Percentiles rank a stretch among this genome's conserved stretches.
These are phyloP conservation scores for Pleurotus tuber-regium DNA, from an alignment of 768 basidiomycete genomes.

Conservation along the genomic window DNA sequence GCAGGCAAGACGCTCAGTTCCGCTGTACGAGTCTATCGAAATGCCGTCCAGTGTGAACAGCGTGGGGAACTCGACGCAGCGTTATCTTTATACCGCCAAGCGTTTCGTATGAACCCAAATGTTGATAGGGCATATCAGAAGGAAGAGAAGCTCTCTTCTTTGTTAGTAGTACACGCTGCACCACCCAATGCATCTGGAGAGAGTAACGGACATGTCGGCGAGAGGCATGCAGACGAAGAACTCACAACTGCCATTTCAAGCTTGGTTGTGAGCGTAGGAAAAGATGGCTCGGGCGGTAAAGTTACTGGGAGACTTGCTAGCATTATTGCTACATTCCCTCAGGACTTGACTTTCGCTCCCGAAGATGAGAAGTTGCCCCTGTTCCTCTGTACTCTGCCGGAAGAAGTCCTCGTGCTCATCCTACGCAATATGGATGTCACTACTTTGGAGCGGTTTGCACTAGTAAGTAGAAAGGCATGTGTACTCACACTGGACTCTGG, in stretches of 20 bases:
- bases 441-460: conserved; percentile 75
- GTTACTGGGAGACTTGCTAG: conserved; percentile 42
- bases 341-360: conserved; percentile 55
- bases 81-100: conserved; percentile 65
- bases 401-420: conserved; percentile 71
- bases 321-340: conserved; percentile 48
- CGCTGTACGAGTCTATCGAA: conserved; percentile 66
- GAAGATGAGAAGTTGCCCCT: conserved; percentile 63
- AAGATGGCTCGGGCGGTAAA: conserved; percentile 15
- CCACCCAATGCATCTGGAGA: conserved; percentile 15
- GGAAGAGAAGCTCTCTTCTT: conserved; percentile 46
- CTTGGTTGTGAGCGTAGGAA: conserved; percentile 18
- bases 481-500: conserved; percentile 64
- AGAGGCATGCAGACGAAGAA: conserved; percentile 21
- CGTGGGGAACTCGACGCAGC: conserved; percentile 74
- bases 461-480: conserved; percentile 71
- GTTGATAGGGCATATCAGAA: conserved; percentile 72
- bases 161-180: conserved; percentile 26
- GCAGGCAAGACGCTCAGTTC: conserved; percentile 25
- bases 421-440: conserved; percentile 64
- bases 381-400: conserved; percentile 61
- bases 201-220: conserved; percentile 1
- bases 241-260: conserved; percentile 24
- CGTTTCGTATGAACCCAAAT: conserved; percentile 45
- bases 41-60: conserved; percentile 74